phyloP scores from a whole-genome alignment of 2,329 filamentous ascomycete species.

The Colletotrichum karsti region DNA sequence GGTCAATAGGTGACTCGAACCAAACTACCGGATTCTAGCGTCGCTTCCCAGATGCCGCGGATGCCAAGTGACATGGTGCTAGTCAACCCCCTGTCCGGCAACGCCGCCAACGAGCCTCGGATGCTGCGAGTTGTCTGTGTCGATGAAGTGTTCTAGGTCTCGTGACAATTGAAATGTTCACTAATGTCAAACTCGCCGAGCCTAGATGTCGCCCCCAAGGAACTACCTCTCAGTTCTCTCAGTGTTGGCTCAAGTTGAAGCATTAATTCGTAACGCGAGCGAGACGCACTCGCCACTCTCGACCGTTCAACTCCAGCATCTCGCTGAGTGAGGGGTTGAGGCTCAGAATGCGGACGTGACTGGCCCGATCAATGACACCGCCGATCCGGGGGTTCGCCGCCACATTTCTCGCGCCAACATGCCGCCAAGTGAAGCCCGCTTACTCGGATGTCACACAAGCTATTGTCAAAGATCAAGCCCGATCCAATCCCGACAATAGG shows the following conservation, averaged over 20 bases:
- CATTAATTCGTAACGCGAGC: not conserved
- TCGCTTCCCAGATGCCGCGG: not conserved
- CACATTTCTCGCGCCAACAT: not conserved
- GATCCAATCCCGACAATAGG: not conserved
- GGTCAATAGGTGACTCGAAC: not conserved
- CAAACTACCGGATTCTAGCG: slow-evolving; percentile 21
- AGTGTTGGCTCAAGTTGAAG: too few species aligned
- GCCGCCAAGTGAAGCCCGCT: not conserved
- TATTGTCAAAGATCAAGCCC: slow-evolving; percentile 4
- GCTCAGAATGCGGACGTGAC: not conserved
- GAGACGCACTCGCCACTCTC: not conserved
- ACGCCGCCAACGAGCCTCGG: slow-evolving; percentile 17
- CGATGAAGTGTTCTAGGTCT: not conserved
- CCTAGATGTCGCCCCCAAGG: not conserved
- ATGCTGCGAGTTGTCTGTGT: not conserved
- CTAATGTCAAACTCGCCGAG: not conserved
- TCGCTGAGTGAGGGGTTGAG: not conserved
- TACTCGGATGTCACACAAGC: not conserved
- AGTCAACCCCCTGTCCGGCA: slow-evolving; percentile 2
- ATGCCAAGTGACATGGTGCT: not conserved
- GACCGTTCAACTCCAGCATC: not conserved
- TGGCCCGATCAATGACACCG: not conserved
- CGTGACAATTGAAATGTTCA: not conserved
- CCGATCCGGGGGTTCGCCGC: slow-evolving; percentile 12
- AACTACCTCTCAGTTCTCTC: too few species aligned